A percentile compares a stretch with the other conserved stretches of the same genome.
These are phyloP conservation scores for Fusarium secorum DNA, from an alignment of 2,329 filamentous ascomycete genomes.

Conservation along the genomic window DNA sequence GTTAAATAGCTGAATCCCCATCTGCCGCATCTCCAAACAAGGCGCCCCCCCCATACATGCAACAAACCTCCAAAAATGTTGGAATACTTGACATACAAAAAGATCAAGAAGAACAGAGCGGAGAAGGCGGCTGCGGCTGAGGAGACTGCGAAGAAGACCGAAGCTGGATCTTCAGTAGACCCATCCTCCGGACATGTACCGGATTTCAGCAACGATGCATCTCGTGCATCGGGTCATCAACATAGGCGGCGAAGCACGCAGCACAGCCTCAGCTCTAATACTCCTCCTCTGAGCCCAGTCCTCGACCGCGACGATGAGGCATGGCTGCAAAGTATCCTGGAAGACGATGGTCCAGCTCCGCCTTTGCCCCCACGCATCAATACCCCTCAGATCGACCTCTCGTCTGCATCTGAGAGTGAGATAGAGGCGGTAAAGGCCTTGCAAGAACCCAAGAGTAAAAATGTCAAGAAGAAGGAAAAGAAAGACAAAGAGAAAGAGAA, in stretches of 20 bases:
- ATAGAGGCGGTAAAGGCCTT: constrained; percentile 42
- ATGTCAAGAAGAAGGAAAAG: constrained; percentile 41
- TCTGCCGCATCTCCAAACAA: neutral
- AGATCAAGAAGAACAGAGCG: constrained; percentile 66
- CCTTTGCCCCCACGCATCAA: constrained; percentile 63
- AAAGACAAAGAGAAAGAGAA: constrained; percentile 51
- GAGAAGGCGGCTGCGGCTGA: constrained; percentile 52
- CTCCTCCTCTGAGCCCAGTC: constrained; percentile 51
- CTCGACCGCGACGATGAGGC: constrained; percentile 65
- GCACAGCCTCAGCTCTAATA: constrained; percentile 41
- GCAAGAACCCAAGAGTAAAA: constrained; percentile 45
- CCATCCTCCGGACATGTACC: constrained; percentile 17
- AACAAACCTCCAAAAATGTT: constrained; percentile 55
- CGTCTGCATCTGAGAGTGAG: constrained; percentile 34
- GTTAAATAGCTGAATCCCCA: constrained; percentile 20
- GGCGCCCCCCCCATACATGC: neutral
- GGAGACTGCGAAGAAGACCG: constrained; percentile 29
- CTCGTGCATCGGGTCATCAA: constrained; percentile 15
- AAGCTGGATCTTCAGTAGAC: constrained; percentile 24
- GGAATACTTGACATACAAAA: constrained; percentile 70
- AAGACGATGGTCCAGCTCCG: constrained; percentile 55
- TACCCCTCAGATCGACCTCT: constrained; percentile 57
- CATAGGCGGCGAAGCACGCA: constrained; percentile 30
- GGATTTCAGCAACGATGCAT: constrained; percentile 22
- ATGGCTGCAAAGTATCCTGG: constrained; percentile 64